Conservation (phyloP, 352 stramenopile species). For the Globisporangium cystogenes region DNA sequence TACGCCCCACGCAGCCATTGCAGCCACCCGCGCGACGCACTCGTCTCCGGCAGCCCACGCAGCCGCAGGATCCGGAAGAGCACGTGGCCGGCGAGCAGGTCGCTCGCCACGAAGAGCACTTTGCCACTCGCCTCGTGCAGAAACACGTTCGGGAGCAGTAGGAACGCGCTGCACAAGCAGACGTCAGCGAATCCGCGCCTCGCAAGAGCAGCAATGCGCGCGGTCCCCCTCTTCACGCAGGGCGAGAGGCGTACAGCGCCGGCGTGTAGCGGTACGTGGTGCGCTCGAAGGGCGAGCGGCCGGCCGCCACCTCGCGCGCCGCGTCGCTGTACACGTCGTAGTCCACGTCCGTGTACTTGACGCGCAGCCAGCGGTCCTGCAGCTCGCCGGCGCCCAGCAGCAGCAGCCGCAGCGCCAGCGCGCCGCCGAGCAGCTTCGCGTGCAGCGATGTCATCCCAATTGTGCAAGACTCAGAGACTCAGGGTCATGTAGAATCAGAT, state of each 20-base stretch:
- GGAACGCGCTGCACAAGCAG: slow-evolving; percentile 35
- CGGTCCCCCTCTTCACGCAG: background rate
- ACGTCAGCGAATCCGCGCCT: background rate
- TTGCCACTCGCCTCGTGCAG: slow-evolving; percentile 88
- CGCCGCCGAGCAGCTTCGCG: slow-evolving; percentile 33
- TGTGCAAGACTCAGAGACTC: too few species aligned
- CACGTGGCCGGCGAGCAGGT: slow-evolving; percentile 90
- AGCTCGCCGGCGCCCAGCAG: slow-evolving; percentile 69
- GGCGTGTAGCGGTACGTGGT: slow-evolving; percentile 99
- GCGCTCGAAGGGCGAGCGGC: slow-evolving; percentile 92
- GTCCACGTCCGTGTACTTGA: slow-evolving; percentile 99
- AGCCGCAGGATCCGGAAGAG: slow-evolving; percentile 84
- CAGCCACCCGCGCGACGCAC: slow-evolving; percentile 13
- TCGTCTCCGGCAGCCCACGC: slow-evolving; percentile 45
- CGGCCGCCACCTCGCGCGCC: slow-evolving; percentile 82
- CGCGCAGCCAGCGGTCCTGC: slow-evolving; percentile 68
- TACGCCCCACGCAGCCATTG: background rate
- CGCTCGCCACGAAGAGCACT: slow-evolving; percentile 94
- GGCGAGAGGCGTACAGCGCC: slow-evolving; percentile 76
- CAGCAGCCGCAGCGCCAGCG: slow-evolving; percentile 51
- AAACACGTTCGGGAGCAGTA: slow-evolving; percentile 74
- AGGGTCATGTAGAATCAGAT: too few species aligned
- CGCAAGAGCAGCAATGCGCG: background rate
- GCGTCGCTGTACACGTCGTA: slow-evolving; percentile 99
- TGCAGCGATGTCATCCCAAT: slow-evolving; percentile 8